A percentile compares a stretch with the other conserved stretches of the same genome.
Evolutionary conservation across 208 protist species (phyloP).

Genomic region (Trypanosomatidae sp.): DNA sequence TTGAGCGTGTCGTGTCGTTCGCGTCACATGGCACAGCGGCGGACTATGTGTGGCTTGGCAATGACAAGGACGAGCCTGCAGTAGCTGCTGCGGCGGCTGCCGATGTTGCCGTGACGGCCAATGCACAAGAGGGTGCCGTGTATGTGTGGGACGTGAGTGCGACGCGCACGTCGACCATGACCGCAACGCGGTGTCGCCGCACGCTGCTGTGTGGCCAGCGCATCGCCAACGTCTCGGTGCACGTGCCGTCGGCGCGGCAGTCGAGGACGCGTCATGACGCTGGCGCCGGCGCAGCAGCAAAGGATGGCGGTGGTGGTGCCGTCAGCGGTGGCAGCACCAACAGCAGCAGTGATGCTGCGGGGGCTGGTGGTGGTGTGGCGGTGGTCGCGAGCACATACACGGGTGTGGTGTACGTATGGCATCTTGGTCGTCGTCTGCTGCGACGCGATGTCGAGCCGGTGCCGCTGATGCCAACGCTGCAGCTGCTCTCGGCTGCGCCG

Average conservation of each 20-base stretch:
- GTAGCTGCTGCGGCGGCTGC: too few species aligned
- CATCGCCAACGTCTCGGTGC: constrained; percentile 45
- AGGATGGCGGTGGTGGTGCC: not conserved
- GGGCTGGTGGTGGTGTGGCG: not conserved
- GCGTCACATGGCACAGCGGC: constrained; percentile 47
- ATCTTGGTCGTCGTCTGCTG: constrained; percentile 23
- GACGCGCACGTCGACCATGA: not conserved
- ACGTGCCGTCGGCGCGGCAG: constrained; percentile 7
- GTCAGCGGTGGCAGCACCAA: not conserved
- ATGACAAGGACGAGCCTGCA: too few species aligned
- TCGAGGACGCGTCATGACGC: not conserved
- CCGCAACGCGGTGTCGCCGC: constrained; percentile 27
- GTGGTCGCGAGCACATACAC: constrained; percentile 10
- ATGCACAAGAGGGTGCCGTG: constrained; percentile 49
- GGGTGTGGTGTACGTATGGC: constrained; percentile 31
- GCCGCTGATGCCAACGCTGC: constrained; percentile 32
- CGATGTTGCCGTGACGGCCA: constrained; percentile 53
- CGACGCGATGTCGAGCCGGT: constrained; percentile 28
- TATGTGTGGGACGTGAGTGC: constrained; percentile 53
- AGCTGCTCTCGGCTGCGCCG: constrained; percentile 20
- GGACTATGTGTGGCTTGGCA: constrained; percentile 62
- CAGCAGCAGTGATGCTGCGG: not conserved
- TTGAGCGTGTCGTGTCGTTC: too few species aligned
- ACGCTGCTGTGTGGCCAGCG: constrained; percentile 74
- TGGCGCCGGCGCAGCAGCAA: not conserved